Evolutionary conservation across 306 rosid genomes (phyloP), one percentile per base, ranked within the genome.

Genomic region (Bauhinia variegata): DNA sequence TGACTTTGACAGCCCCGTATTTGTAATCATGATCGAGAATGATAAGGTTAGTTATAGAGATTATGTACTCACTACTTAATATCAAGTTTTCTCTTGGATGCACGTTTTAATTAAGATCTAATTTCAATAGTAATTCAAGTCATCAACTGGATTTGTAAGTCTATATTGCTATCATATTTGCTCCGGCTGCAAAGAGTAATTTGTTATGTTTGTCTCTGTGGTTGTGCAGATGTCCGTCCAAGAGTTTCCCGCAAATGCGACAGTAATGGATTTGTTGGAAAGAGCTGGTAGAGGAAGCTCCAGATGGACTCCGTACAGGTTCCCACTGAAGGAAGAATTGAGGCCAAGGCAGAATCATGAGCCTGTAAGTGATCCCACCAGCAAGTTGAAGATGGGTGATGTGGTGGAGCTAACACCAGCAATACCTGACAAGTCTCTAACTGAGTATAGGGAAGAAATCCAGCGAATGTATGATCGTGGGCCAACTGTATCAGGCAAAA

Each of bases 301-400:
- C 4, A 85, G 87, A 68, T 80, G 88, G 85, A 77, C 79, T 8
- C 82, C 89, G 14, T 88, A 90, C 28, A 88, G 92, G 74, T 88
- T 90, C 70, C 95, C 96, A 2, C 5, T 82, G 82, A 95, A 88
- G 88, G 92, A 95, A 73, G 97, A 90, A 72, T 68, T 95, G 78
- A 95, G 97, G 81, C 97, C 96, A 64, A 88, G 92, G 77, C 65
- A 90, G 79, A 95, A 95, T 76, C 88, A 80, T 19, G 78, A 68
- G 55, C 85, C 91, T 11, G 95, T 83, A 50, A 82, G 71, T 42
- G 95, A 95, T 68, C 86, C 95, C 30, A 73, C 69, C 16, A 82
- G 88, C 85, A 86, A 82, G 86, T 80, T 95, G 79, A 89, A 85
- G 74, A 95, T 95, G 97, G 97, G 99, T 32, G 99, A 95, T 33